Evolutionary conservation across 2,329 filamentous ascomycete species (phyloP), one percentile per base, ranked within the genome.

Genomic region (Aspergillus tamarii): DNA sequence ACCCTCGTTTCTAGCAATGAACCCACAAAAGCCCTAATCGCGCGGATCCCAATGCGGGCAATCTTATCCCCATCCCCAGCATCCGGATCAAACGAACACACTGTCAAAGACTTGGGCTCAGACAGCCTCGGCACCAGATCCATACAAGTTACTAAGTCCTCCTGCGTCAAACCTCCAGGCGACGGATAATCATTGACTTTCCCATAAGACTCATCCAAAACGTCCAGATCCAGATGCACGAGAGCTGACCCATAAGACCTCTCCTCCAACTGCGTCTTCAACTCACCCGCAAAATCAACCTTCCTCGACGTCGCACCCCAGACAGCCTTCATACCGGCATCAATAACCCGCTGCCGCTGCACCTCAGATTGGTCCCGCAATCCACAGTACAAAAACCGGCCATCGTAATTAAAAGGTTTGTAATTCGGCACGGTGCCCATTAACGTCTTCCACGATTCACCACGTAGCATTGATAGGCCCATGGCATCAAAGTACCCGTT

Each of bases 401-500:
- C 32, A 9, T 70, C 57, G 32, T 69, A 66, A 0, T 50, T n/a
- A 2, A 70, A 57, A 2, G 69, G 69, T 5, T 43, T 4, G 46
- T 68, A 73, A 1, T 75, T 76, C 2, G 76, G 74, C 21, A 77
- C 72, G 0, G 76, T 77, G 45, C 71, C 69, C 65, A 74, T 70
- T 10, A 76, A 59, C 14, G 66, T 65, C 55, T 75, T 70, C 69
- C 71, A 78, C 57, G 76, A 74, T 41, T 70, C 64, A 0, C 78
- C 77, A 3, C 73, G 72, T 50, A 79, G 62, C 77, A 80, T 80
- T 3, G 76, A 75, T 4, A 77, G 62, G 0, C 70, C 76, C 74
- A 78, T 78, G 0, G 73, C 74, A 60, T 80, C 78, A 7, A 80
- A 69, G 45, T 80, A 80, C 1, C 77, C 78, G 57, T 76, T 78